phyloP scores from a whole-genome alignment of 495 filamentous ascomycete species.

The Penicillium flavigenum region DNA sequence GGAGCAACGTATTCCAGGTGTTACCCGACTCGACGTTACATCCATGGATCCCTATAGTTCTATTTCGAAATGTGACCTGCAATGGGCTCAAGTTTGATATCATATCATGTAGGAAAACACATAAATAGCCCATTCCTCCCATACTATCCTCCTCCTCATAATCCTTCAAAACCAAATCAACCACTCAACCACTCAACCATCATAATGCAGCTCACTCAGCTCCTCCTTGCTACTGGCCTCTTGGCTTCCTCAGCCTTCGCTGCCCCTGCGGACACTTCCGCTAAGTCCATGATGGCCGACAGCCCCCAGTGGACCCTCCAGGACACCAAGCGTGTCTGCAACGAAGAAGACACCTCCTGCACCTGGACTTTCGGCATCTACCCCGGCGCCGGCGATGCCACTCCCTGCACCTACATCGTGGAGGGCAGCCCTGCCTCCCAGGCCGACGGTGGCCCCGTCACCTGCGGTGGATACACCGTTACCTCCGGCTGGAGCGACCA shows the following conservation, averaged over 20 bases:
- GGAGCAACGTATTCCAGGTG: background rate
- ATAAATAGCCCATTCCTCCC: conserved; percentile 1
- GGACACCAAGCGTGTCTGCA: conserved; percentile 49
- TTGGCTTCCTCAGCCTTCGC: conserved; percentile 43
- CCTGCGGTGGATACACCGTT: conserved; percentile 51
- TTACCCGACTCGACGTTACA: conserved; percentile 3
- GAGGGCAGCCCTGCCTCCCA: conserved; percentile 39
- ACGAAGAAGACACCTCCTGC: conserved; percentile 45
- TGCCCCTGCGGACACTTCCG: conserved; percentile 24
- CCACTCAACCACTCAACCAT: background rate
- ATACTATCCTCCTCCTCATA: background rate
- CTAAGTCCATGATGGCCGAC: conserved; percentile 40
- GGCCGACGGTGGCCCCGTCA: conserved; percentile 36
- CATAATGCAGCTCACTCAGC: conserved; percentile 50
- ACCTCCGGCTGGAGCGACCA: conserved; percentile 56
- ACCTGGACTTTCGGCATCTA: conserved; percentile 49
- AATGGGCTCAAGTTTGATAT: background rate
- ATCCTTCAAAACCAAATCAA: background rate
- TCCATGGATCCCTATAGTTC: background rate
- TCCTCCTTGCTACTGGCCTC: conserved; percentile 37
- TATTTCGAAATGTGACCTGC: background rate
- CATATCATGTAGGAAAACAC: background rate
- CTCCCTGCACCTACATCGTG: conserved; percentile 44
- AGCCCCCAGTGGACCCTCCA: conserved; percentile 49
- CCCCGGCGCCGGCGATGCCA: conserved; percentile 33